Evolutionary conservation across 1,284 basidiomycete genomes (phyloP), one percentile per base, ranked within the genome.

Genomic region (Rhodotorula sp.): DNA sequence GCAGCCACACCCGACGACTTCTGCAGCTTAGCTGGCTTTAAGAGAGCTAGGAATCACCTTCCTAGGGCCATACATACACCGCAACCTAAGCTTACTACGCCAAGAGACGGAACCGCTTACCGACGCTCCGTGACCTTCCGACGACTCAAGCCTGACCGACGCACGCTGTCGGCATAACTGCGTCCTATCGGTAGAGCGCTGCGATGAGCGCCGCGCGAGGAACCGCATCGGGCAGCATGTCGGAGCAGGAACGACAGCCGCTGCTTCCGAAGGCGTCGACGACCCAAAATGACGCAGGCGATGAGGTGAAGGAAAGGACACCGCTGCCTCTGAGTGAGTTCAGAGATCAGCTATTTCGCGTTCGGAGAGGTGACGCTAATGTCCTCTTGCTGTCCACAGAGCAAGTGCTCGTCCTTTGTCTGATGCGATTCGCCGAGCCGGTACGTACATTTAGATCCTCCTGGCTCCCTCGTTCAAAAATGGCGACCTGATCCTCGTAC

Each of bases 331-430:
- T 57, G 20, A 57, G 63, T 64, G 46, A 54, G 63, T 39, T 3
- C 16, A 29, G 12, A 26, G 7, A 18, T 16, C 12, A 18, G 15
- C 14, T 26, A 29, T 26, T 26, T 15, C 1, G 3, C 46, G 14
- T 2, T 47, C 52, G 14, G 20, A 1, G 4, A 4, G 15, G 18
- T n/a, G 10, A 2, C 14, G 7, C 8, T 3, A 5, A 31, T 3
- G 31, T 18, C 5, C 2, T 39, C 4, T 26, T 46, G 26, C 31
- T 43, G 3, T 21, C 16, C 26, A 2, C 61, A 72, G 70, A 72
- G 43, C 82, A 83, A 72, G 71, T 83, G 46, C 77, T 79, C 58
- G 77, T 83, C 5, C 73, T 83, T 49, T 83, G 81, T 69, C 72
- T 82, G 39, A 81, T 82, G 77, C 78, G 81, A 18, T 72, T 82